Evolutionary conservation across 352 stramenopile species (phyloP), one percentile per base, ranked within the genome.

Genomic region (Phytopythium litorale): DNA sequence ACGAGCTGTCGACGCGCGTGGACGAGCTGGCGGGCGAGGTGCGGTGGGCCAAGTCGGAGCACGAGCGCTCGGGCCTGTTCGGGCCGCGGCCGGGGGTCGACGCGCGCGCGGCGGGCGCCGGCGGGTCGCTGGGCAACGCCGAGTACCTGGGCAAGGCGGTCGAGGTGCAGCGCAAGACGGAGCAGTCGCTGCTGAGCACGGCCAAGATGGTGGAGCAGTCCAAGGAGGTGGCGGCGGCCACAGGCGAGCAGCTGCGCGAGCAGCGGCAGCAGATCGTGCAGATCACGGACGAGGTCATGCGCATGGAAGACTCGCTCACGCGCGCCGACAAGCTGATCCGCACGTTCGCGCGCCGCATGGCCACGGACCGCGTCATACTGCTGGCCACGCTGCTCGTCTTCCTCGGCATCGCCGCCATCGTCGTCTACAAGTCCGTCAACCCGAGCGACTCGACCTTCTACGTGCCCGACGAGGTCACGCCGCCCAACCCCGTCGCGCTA

Each of bases 211-310:
- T 96, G n/a, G 81, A 91, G 53, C 67, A 81, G 63, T 93, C 84
- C 28, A 94, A 94, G 64, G 84, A 90, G 63, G 79, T 93, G 18
- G 84, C 83, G 5, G 77, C 87, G 33, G 84, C 84, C 7, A 94
- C 87, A 16, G 87, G 81, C n/a, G 80, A 93, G 62, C 73, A 79
- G 61, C 68, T 96, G 28, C 84, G 83, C 8, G 71, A 89, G 56
- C 87, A 96, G 71, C 84, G 87, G 7, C 76, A 96, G 25, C 87
- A 96, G 65, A 89, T 96, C 60, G 84, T 94, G n/a, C 72, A 76
- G 55, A 93, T 96, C 68, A 96, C 87, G 28, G 87, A 94, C 62
- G 80, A 92, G 16, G 87, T 96, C 28, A 92, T 93, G 87, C 80
- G 82, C 51, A 93, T 94, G 63, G 87, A 96, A 37, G 83, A 93